Evolutionary conservation across 768 basidiomycete genomes (phyloP), one percentile per base, ranked within the genome.

Genomic region (Boletales sp.): DNA sequence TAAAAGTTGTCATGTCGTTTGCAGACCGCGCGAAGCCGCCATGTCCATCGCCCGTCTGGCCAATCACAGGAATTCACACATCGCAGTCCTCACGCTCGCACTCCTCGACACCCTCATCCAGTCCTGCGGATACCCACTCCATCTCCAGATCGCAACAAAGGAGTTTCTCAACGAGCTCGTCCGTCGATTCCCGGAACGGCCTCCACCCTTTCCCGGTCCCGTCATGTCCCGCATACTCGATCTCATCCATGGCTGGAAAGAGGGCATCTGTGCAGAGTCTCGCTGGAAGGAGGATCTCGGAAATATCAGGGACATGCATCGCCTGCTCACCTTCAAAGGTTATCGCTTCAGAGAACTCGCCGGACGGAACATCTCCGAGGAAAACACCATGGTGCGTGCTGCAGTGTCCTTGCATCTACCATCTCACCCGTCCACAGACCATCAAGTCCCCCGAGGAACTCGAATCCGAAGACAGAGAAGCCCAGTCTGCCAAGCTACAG

Each of bases 131-230:
- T 99, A 99, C 71, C 86, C 95, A 0, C 88, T 99, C 50, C 97
- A 98, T 66, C 84, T 99, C 19, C 97, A 99, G 68, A 89, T 98
- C 59, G 77, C 88, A 15, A 98, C 95, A 37, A 98, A 99, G 64
- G 97, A 98, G 63, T 99, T 97, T 65, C 77, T 98, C 15, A 99
- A 99, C 70, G 97, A 98, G 66, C 86, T 99, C 65, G 97, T 99
- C 24, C 85, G 95, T 43, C 83, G 94, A 58, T 98, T 99, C 67
- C 97, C 97, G 7, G 97, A 99, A 71, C 83, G 95, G 39, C 97
- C 97, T 3, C 95, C 97, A 1, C 89, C 92, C 1, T 93, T 94
- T 66, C 91, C 92, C 0, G 90, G 91, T 3, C 87, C 92, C 18
- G 90, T 97, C 58, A 99, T 98, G 95, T 82, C 85, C 2, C 82